Conservation (phyloP, 306 rosid species). For the Arachis hypogaea region DNA sequence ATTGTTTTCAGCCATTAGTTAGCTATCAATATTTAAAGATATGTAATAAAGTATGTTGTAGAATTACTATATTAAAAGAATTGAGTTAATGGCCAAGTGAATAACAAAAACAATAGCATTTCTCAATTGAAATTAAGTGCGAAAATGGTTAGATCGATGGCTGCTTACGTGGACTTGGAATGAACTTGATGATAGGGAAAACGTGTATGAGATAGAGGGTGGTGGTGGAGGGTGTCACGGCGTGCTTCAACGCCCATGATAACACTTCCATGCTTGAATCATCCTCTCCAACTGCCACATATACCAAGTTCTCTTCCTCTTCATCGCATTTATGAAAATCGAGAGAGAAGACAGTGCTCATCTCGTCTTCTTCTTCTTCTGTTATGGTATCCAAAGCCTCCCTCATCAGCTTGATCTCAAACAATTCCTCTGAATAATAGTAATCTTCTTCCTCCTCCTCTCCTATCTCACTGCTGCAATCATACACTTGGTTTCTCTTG, state of each 20-base stretch:
- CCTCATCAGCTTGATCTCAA: slow-evolving; percentile 38
- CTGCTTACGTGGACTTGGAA: slow-evolving; percentile 79
- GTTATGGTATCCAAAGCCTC: slow-evolving; percentile 52
- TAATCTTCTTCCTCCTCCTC: slow-evolving; percentile 50
- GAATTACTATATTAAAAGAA: too few species aligned
- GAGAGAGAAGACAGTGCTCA: slow-evolving; percentile 46
- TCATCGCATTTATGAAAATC: slow-evolving; percentile 23
- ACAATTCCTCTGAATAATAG: slow-evolving; percentile 6
- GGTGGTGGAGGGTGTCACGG: slow-evolving; percentile 45
- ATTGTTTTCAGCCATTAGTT: too few species aligned
- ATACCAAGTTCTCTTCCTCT: slow-evolving; percentile 41
- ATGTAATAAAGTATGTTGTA: too few species aligned
- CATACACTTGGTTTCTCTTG: slow-evolving; percentile 37
- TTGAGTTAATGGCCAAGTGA: too few species aligned
- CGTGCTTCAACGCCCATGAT: slow-evolving; percentile 61
- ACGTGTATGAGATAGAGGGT: slow-evolving; percentile 61
- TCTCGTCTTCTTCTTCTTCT: slow-evolving; percentile 49
- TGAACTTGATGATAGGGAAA: slow-evolving; percentile 57
- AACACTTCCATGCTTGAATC: slow-evolving; percentile 69
- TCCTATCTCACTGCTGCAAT: slow-evolving; percentile 50
- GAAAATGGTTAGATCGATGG: background rate
- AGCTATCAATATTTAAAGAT: too few species aligned
- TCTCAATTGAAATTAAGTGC: background rate
- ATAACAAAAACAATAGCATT: too few species aligned
- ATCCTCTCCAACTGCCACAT: slow-evolving; percentile 59